Evolutionary conservation across 495 filamentous ascomycete species (phyloP), one percentile per base, ranked within the genome.

Genomic region (Neurospora hispaniola): DNA sequence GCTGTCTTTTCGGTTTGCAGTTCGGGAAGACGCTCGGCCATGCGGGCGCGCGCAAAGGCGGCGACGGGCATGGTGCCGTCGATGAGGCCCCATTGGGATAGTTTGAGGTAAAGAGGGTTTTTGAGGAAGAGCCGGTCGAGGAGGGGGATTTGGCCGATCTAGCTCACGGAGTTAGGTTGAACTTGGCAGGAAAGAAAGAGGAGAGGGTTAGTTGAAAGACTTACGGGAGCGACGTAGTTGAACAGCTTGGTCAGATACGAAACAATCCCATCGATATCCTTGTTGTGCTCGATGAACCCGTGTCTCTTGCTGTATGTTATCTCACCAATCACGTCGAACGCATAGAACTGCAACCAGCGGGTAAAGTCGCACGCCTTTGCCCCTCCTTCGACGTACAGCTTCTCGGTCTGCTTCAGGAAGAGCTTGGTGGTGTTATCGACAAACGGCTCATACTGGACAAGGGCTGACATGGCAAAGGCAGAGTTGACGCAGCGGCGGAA

Each of bases 311-410:
- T 85, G 74, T 89, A 91, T 4, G 88, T 90, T 75, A 92, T 89
- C 74, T 90, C 85, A 42, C 88, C 88, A 73, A 91, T 90, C 41
- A 93, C 90, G 76, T 96, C 93, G 75, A 93, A 94, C 4, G 91
- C 90, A 76, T 90, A 94, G 77, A 89, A 94, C 76, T 93, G 91
- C 14, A 94, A 80, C 93, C 93, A 95, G 59, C 85, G 81, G 0
- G 85, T 86, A 71, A 95, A 90, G 74, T 93, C 86, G 74, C 91
- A 92, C 20, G 78, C 78, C 23, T 80, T 76, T 6, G 84, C 82
- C 5, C 83, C 80, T 11, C 83, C 78, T 6, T 84, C 82, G 31
- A 85, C 87, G 74, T 89, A 93, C 10, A 90, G 80, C 8, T 84
- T 76, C 72, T 90, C 82, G 11, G 90, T 92, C 79, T 91, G 88